Evolutionary conservation across 768 basidiomycete genomes (phyloP), one percentile per base, ranked within the genome.

Genomic region (Russula compacta): DNA sequence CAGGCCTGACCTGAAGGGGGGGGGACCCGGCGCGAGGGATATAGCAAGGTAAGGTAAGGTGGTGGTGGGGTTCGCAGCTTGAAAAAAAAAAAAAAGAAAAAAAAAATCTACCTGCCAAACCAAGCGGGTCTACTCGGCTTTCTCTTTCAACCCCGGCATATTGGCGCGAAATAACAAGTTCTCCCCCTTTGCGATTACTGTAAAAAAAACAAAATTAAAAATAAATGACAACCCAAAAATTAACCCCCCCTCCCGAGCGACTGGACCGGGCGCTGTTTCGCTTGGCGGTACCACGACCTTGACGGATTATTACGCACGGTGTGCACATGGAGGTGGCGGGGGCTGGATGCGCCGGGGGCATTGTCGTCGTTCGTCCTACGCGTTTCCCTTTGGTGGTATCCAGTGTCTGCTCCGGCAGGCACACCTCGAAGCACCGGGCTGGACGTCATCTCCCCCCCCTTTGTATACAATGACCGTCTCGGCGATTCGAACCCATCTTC

Each of bases 261-360:
- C 9, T n/a, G 14, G 43, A 7, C 35, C 19, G 40, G 60, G 60
- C 60, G 54, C 60, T 43, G 48, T 21, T 39, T 38, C 36, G 42
- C 35, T 48, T 14, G 46, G 53, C 46, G 55, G 56, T 60, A 50
- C 19, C 53, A 48, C 60, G 60, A 60, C 33, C 60, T 60, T 56
- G 60, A 56, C 60, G 60, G 60, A 60, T 1, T 35, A 29, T 29
- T 29, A 29, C 24, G 24, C 24, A 29, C 24, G 24, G 24, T 29
- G 3, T 29, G 24, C 24, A 29, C 24, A n/a, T n/a, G 24, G 2
- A 29, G 24, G 24, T 29, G 24, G 24, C 24, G 6, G 46, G 46
- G 12, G 1, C n/a, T 21, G 24, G 36, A 38, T 38, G 36, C 36
- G 12, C 36, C 36, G 12, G 36, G 36, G 5, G 8, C n/a, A 6